Conservation (phyloP, 306 rosid genomes). For the Vigna nakashimae region DNA sequence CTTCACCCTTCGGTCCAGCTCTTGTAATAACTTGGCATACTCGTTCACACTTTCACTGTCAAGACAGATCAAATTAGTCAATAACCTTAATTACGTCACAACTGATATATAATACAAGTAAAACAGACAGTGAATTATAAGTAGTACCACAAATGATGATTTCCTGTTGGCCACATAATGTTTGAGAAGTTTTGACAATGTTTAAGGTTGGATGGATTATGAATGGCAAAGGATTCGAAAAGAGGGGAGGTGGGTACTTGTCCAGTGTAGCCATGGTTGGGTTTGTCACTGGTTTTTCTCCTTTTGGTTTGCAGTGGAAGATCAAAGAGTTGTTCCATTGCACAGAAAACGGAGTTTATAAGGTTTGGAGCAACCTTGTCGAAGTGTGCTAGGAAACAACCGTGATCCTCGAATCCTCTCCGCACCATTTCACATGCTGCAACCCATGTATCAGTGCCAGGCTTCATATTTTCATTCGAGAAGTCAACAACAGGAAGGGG, state of each 20-base stretch:
- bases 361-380: constrained; percentile 17
- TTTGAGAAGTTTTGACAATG: constrained; percentile 27
- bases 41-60: constrained; percentile 33
- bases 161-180: constrained; percentile 48
- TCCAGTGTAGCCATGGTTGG: constrained; percentile 39
- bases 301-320: not conserved
- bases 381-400: constrained; percentile 40
- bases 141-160: constrained; percentile 33
- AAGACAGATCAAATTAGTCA: not conserved
- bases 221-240: constrained; percentile 44
- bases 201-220: constrained; percentile 19
- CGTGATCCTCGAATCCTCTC: constrained; percentile 42
- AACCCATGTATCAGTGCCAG: constrained; percentile 34
- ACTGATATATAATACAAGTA: too few relatives aligned
- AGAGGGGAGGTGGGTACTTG: constrained; percentile 5
- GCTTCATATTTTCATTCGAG: constrained; percentile 35
- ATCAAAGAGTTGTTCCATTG: not conserved
- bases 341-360: not conserved
- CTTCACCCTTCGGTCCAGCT: constrained; percentile 34
- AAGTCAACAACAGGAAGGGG: constrained; percentile 13
- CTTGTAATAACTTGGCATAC: constrained; percentile 34
- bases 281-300: constrained; percentile 39
- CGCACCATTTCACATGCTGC: constrained; percentile 30
- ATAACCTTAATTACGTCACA: not conserved
- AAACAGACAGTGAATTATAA: too few relatives aligned